Evolutionary conservation across 208 protist genomes (phyloP), one percentile per base, ranked within the genome.

Genomic region (Strigomonas galati): DNA sequence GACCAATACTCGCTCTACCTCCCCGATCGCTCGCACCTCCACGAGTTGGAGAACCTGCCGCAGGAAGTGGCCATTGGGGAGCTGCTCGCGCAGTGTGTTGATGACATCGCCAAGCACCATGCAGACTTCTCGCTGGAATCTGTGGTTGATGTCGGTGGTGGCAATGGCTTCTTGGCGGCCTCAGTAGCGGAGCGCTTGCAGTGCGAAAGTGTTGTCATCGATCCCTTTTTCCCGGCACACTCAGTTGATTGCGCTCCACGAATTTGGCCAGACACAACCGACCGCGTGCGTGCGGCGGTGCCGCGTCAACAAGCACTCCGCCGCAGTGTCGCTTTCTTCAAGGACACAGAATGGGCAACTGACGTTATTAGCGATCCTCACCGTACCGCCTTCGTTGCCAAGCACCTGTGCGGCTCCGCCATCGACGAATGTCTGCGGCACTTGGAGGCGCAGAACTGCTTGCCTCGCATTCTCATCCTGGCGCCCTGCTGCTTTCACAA

Each of bases 401-500:
- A 94, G 70, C 88, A 94, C 58, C 80, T 94, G 26, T 94, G 88
- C 59, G 88, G 88, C 23, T 89, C 79, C 32, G 79, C 79, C 59
- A 78, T 92, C 37, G 88, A 92, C 62, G 73, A 82, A 62, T 89
- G 84, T 54, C 65, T 94, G 37, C 65, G 51, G 12, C 79, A 85
- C 54, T 69, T 91, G 43, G 74, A 82, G 21, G 32, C 48, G 46
- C 64, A 83, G 74, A 59, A 65, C 32, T 80, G 68, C 60, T 72
- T 87, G 48, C 88, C 85, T 5, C 78, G 74, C 26, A 65, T 94
- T 35, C 65, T 92, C 30, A 73, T 92, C 15, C 71, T 94, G 9
- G 81, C 79, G 17, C 88, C 88, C n/a, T 94, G 89, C 64, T 92
- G 85, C 58, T 92, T 88, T 46, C 78, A 86, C 54, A 84, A 83